phyloP scores from a whole-genome alignment of 805 yeast genomes.

The Hanseniaspora mollemarum region DNA sequence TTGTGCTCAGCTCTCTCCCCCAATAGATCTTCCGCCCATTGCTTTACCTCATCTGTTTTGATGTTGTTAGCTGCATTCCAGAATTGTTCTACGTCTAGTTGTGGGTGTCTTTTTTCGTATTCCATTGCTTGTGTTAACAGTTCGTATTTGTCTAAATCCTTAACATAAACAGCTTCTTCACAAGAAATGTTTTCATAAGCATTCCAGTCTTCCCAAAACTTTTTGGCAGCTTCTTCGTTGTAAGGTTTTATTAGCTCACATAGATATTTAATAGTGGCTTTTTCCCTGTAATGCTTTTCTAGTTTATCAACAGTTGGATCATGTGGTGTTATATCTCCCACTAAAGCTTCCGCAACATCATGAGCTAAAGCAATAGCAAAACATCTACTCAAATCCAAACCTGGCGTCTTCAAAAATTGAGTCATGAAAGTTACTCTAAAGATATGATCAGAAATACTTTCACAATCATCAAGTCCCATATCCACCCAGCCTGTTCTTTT shows the following conservation, averaged over 20 bases:
- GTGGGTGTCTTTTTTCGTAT: constrained; percentile 59
- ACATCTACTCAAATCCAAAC: constrained; percentile 55
- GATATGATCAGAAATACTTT: constrained; percentile 89
- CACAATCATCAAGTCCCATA: constrained; percentile 35
- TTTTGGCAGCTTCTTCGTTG: constrained; percentile 49
- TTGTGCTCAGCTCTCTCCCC: constrained; percentile 32
- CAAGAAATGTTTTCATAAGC: constrained; percentile 80
- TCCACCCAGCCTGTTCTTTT: constrained; percentile 93
- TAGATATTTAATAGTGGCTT: constrained; percentile 56
- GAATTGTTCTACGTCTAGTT: constrained; percentile 56
- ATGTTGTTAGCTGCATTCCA: constrained; percentile 49
- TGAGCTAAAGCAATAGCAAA: constrained; percentile 79
- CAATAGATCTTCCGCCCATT: constrained; percentile 53
- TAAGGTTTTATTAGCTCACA: constrained; percentile 51
- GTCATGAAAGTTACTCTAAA: constrained; percentile 81
- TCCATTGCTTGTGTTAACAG: constrained; percentile 72
- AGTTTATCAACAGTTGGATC: constrained; percentile 51
- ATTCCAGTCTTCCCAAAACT: constrained; percentile 62
- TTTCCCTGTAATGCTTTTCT: constrained; percentile 79
- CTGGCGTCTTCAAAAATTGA: constrained; percentile 47
- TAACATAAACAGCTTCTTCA: constrained; percentile 77
- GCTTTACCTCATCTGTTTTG: constrained; percentile 58
- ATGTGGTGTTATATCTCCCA: constrained; percentile 87
- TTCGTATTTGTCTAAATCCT: constrained; percentile 88
- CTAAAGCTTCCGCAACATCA: constrained; percentile 87